Percentiles rank a stretch among this genome's conserved stretches.
Conservation (phyloP, 2,329 filamentous ascomycete genomes). For the Tolypocladium ophioglossoides region DNA sequence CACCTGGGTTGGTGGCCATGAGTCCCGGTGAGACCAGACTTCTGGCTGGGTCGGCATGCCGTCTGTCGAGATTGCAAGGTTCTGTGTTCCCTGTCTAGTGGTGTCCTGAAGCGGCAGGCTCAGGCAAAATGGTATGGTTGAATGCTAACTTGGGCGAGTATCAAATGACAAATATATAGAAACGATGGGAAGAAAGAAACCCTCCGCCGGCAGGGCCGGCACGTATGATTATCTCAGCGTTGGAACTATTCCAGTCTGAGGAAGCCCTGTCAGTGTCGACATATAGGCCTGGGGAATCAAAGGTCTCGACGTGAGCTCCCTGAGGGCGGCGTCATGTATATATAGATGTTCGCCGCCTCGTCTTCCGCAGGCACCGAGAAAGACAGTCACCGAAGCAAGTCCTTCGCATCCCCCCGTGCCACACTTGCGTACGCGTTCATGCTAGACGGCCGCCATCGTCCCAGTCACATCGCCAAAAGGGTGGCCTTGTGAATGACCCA, state of each 20-base stretch:
- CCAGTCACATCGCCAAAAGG: conserved; percentile 3
- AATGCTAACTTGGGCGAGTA: neutral
- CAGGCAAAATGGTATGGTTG: neutral
- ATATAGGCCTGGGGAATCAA: neutral
- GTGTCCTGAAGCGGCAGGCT: neutral
- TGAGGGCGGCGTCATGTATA: neutral
- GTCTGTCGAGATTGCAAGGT: neutral
- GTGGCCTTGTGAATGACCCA: conserved; percentile 14
- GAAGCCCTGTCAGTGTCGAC: neutral
- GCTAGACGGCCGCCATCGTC: neutral
- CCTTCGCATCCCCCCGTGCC: neutral
- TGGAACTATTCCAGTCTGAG: conserved; percentile 1
- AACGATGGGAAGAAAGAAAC: neutral
- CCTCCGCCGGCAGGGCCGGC: conserved; percentile 3
- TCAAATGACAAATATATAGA: neutral
- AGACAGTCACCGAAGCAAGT: neutral
- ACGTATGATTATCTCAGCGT: conserved; percentile 1
- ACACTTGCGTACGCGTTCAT: conserved; percentile 1
- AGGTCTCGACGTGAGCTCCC: neutral
- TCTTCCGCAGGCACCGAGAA: neutral
- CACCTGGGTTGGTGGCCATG: conserved; percentile 42
- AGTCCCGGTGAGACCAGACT: conserved; percentile 29
- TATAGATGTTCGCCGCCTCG: neutral
- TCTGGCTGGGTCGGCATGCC: conserved; percentile 24
- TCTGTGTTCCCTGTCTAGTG: neutral